These are phyloP conservation scores for Cercospora citrullina DNA, from an alignment of 2,329 filamentous ascomycete genomes.

Conservation along the genomic window DNA sequence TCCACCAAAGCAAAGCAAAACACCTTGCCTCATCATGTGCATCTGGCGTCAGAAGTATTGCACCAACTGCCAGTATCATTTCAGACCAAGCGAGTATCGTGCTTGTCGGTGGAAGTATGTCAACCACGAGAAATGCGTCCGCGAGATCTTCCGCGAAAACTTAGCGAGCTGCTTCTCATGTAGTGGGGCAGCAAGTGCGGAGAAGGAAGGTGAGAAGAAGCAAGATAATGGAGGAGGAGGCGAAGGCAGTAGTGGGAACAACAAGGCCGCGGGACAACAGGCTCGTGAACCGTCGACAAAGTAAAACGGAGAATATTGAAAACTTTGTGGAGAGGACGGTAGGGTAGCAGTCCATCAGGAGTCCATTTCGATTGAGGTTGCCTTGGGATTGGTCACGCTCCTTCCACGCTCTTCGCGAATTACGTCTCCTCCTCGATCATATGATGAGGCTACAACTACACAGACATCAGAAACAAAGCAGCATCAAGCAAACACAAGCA, in stretches of 20 bases:
- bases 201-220: not conserved
- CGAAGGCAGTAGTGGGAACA: not conserved
- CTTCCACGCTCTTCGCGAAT: not conserved
- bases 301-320: not conserved
- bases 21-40: not conserved
- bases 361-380: not conserved
- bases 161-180: not conserved
- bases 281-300: not conserved
- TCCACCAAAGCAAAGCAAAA: not conserved
- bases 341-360: not conserved
- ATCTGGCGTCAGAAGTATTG: conserved; percentile 5
- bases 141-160: not conserved
- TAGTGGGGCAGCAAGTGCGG: not conserved
- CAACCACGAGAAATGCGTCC: not conserved
- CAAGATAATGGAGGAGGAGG: not conserved
- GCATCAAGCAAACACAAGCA: not conserved
- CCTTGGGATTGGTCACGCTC: not conserved
- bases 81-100: not conserved
- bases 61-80: conserved; percentile 9
- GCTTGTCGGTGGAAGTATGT: not conserved
- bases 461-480: not conserved
- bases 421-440: not conserved
- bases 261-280: not conserved
- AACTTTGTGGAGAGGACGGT: not conserved
- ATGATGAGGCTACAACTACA: not conserved